Percentiles rank a stretch among this genome's conserved stretches.
Evolutionary conservation across 2,329 filamentous ascomycete species (phyloP).

Genomic region (Fusarium zealandicum): DNA sequence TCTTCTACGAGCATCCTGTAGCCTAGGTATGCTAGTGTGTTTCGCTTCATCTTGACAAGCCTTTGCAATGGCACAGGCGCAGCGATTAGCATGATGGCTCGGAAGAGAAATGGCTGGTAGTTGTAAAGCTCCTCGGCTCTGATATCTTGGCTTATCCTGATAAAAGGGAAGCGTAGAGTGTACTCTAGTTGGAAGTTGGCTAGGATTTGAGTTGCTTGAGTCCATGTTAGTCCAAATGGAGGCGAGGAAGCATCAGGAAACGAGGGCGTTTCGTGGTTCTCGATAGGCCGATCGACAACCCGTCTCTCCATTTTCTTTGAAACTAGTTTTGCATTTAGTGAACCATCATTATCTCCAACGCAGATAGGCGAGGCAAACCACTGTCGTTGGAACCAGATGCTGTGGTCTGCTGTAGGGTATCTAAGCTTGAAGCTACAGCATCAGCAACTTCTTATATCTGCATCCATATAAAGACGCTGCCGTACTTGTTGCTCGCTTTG

Average conservation of each 20-base stretch:
- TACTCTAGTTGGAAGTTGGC: slow-evolving; percentile 45
- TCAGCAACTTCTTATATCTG: background rate
- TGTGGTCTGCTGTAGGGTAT: background rate
- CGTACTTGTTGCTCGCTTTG: slow-evolving; percentile 38
- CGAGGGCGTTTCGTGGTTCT: background rate
- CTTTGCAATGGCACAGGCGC: slow-evolving; percentile 40
- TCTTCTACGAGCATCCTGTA: slow-evolving; percentile 52
- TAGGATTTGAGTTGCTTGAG: slow-evolving; percentile 47
- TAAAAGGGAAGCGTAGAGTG: slow-evolving; percentile 50
- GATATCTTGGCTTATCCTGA: slow-evolving; percentile 43
- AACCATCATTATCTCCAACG: background rate
- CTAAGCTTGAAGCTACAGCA: background rate
- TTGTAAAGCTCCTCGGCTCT: slow-evolving; percentile 42
- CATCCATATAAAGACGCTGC: too few species aligned
- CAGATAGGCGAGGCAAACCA: background rate
- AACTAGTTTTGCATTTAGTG: background rate
- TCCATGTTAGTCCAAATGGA: slow-evolving; percentile 50
- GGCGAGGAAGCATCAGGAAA: slow-evolving; percentile 4
- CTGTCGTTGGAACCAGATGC: background rate
- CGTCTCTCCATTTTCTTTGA: background rate
- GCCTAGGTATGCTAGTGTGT: slow-evolving; percentile 52
- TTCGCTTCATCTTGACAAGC: slow-evolving; percentile 51
- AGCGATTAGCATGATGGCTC: slow-evolving; percentile 50
- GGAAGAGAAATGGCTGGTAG: slow-evolving; percentile 50
- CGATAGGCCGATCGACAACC: background rate